These are phyloP conservation scores for Zygotorulaspora chibaensis DNA, from an alignment of 805 yeast genomes.

Conservation along the genomic window DNA sequence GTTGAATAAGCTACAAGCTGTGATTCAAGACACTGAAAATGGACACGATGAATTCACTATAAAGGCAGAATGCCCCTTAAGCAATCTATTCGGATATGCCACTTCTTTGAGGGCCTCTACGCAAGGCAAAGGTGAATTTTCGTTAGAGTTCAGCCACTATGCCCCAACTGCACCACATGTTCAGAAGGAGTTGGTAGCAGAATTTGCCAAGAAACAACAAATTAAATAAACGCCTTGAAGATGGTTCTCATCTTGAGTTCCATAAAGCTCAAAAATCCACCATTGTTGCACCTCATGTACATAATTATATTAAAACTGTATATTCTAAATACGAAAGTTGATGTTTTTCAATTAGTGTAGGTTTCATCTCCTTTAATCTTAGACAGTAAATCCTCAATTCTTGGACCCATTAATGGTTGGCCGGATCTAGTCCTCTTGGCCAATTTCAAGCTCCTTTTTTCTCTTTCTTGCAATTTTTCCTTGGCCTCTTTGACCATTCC, in stretches of 20 bases:
- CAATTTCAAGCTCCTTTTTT: constrained; percentile 43
- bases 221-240: constrained; percentile 26
- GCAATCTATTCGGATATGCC: constrained; percentile 94
- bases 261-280: background rate
- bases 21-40: constrained; percentile 90
- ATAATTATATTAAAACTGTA: constrained; percentile 12
- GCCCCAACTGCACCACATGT: constrained; percentile 86
- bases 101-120: constrained; percentile 93
- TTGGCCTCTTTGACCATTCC: constrained; percentile 33
- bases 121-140: constrained; percentile 98
- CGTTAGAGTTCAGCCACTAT: constrained; percentile 90
- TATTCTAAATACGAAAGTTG: constrained; percentile 9
- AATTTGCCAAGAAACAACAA: constrained; percentile 58
- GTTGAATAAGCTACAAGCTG: constrained; percentile 86
- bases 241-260: background rate
- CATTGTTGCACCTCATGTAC: constrained; percentile 6
- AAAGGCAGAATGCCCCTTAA: constrained; percentile 92
- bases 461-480: constrained; percentile 41
- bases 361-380: constrained; percentile 57
- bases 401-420: constrained; percentile 89
- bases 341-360: constrained; percentile 20
- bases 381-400: constrained; percentile 71
- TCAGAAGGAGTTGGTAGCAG: constrained; percentile 86
- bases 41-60: constrained; percentile 92
- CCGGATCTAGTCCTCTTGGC: constrained; percentile 63